Base-by-base conservation (phyloP, 2,329 filamentous ascomycete genomes). In the Cladosporium sp. region DNA sequence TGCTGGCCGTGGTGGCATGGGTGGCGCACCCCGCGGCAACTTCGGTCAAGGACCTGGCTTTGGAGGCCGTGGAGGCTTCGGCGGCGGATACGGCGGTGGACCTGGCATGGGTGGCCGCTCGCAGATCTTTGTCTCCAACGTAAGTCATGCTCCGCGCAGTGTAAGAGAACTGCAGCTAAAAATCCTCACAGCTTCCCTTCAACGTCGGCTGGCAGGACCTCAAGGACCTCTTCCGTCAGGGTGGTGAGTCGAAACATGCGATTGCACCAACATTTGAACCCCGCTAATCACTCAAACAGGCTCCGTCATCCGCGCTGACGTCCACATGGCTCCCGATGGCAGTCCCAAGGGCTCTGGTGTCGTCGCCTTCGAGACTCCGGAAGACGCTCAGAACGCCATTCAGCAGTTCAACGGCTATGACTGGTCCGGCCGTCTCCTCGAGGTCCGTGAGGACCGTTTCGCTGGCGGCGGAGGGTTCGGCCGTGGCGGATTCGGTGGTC, bases 161-260 rank as follows among this genome's bases (percentile, higher is more conserved):
- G 1, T 14, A 16, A 44, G 18, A 16, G 16, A 55, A 5, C 23
- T 35, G 21, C 21, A 21, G 75, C 71, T 73, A 60, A 69, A 68
- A 69, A 67, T 65, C 69, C 29, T 40, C 73, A 50, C 81, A 99
- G 95, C 91, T 99, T 73, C 95, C 95, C 23, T 99, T 93, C 83
- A 96, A 92, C 71, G 92, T 96, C 73, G 95, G 95, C 78, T 99
- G 95, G 95, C 95, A 99, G 82, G 95, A 99, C 80, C 83, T 99
- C 73, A 99, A 99, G 83, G 95, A 99, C 80, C 86, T 99, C 72
- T 99, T 99, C 86, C 91, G 95, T 76, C 93, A 97, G 86, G 93
- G 95, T 82, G 92, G 93, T 97, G 85, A 86, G 92, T 85, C 73
- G 72, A 33, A 18, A 72, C 73, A 61, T 35, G n/a, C 31, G 14